phyloP scores from a whole-genome alignment of 2,329 filamentous ascomycete species.

The Fusarium floridanum region DNA sequence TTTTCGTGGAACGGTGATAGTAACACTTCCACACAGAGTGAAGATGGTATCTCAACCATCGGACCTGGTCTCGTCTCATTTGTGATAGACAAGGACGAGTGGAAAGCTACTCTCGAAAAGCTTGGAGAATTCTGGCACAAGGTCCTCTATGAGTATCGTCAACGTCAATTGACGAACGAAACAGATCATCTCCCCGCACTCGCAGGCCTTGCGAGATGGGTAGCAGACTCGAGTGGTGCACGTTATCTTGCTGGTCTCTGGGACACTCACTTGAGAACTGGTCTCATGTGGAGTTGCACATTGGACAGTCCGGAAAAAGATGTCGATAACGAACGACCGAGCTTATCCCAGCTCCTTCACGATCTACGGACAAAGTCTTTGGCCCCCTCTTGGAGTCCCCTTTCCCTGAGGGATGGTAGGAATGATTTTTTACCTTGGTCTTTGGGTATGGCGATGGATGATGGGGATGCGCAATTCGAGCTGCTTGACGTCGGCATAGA shows the following conservation, averaged over 20 bases:
- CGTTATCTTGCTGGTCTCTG: neutral
- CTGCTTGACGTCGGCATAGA: neutral
- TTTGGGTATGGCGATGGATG: neutral
- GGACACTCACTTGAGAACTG: neutral
- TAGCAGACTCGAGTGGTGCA: neutral
- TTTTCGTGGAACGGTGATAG: neutral
- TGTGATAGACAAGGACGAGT: neutral
- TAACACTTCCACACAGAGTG: neutral
- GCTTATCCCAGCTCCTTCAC: neutral
- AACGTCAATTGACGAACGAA: neutral
- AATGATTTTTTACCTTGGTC: neutral
- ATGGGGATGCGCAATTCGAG: neutral
- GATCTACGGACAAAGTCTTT: neutral
- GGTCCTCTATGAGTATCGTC: neutral
- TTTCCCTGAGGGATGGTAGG: neutral
- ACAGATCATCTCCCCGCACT: neutral
- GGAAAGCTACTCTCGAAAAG: neutral
- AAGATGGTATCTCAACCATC: neutral
- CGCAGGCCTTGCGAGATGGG: neutral
- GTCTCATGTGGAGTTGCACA: slow-evolving; percentile 1
- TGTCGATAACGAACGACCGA: neutral
- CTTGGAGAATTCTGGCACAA: slow-evolving; percentile 6
- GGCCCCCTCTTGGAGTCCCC: neutral
- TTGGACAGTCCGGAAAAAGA: neutral
- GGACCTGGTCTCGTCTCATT: neutral